phyloP scores from a whole-genome alignment of 176 grass and related monocot genomes.

The Musa troglodytarum region DNA sequence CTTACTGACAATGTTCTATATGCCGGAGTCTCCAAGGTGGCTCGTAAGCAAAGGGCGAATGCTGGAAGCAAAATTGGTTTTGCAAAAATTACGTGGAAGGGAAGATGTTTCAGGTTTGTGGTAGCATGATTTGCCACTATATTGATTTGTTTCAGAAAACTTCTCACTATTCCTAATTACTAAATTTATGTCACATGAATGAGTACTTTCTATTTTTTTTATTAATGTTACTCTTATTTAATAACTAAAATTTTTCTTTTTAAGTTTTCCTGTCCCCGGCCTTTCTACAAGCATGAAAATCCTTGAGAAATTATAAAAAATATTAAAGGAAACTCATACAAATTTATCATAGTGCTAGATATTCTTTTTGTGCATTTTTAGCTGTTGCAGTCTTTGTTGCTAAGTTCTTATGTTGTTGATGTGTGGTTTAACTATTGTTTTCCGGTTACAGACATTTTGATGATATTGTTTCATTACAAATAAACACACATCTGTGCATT shows the following conservation, averaged over 20 bases:
- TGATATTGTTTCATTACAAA: too few relatives aligned
- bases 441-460: too few relatives aligned
- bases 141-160: neutral
- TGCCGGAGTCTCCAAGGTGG: slow-evolving; percentile 93
- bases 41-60: slow-evolving; percentile 86
- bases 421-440: too few relatives aligned
- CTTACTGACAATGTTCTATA: slow-evolving; percentile 50
- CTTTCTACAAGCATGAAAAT: neutral
- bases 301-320: neutral
- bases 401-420: too few relatives aligned
- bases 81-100: slow-evolving; percentile 63
- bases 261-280: neutral
- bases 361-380: neutral
- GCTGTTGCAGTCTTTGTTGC: neutral
- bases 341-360: neutral
- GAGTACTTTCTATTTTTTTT: neutral
- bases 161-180: neutral
- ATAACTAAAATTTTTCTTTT: neutral
- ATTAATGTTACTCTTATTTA: neutral
- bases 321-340: neutral
- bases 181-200: neutral
- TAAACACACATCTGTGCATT: too few relatives aligned
- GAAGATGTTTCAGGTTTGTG: slow-evolving; percentile 87
- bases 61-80: slow-evolving; percentile 65
- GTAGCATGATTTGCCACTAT: neutral